Evolutionary conservation across 2,329 filamentous ascomycete genomes (phyloP), one percentile per base, ranked within the genome.

Genomic region (Talaromyces sp.): DNA sequence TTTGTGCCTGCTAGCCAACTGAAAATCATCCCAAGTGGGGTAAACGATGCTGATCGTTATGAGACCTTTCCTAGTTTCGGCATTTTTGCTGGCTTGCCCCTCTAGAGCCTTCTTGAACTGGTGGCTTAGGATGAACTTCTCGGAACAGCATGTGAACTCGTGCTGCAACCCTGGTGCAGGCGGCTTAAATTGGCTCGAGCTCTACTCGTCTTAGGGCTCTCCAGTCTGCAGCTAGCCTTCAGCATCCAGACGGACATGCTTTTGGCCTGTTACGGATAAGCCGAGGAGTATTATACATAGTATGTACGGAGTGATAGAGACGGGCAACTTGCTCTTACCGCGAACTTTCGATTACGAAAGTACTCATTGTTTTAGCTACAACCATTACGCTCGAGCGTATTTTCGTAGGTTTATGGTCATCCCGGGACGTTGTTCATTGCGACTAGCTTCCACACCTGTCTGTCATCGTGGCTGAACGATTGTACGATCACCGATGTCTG

Each of bases 11-110:
- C 54, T 59, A 43, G 56, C 43, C 37, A 17, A 59, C 27, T 63
- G 27, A 56, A 41, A 47, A 6, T 13, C 61, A 13, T 25, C 31
- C 39, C 31, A 47, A 56, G 61, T 63, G 61, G 61, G 61, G 61
- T 47, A 25, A 56, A 33, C 8, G 22, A 49, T 45, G 49, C 39
- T 62, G 49, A 56, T 62, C 49, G 49, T 31, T 63, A 57, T 33
- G 31, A 63, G 61, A 49, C 61, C 52, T 45, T 63, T 63, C 61
- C 61, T 56, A 45, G 27, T 63, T 63, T 63, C 61, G 61, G 61
- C 61, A 57, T 57, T 56, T 63, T 57, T 50, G 25, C 37, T 56
- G 27, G 25, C 35, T 45, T 49, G 27, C 49, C 49, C 49, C 50
- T 54, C 50, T 54, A 35, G 17, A 35, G 50, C 13, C 17, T 45